Evolutionary conservation across 768 basidiomycete genomes (phyloP).

Genomic region (Cystofilobasidium capitatum): DNA sequence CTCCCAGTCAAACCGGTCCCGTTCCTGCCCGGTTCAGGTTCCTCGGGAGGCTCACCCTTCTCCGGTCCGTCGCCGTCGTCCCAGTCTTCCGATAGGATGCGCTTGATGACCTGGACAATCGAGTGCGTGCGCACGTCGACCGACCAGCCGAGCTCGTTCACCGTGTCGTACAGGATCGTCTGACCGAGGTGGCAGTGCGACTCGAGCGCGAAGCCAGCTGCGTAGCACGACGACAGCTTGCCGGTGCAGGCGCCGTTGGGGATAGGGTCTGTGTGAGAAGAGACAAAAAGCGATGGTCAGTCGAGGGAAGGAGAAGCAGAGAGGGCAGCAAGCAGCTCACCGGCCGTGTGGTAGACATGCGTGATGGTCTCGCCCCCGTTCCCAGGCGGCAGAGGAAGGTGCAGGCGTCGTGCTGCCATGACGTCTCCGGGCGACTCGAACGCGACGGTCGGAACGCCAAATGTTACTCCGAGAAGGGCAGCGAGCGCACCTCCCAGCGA

Average conservation of each 20-base stretch:
- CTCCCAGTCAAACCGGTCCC: background rate
- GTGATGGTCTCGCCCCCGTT: constrained; percentile 46
- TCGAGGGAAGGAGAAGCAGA: background rate
- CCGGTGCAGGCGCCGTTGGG: constrained; percentile 54
- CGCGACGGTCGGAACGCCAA: constrained; percentile 82
- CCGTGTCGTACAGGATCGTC: constrained; percentile 73
- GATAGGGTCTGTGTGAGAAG: constrained; percentile 56
- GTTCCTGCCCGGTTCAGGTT: background rate
- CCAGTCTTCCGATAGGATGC: constrained; percentile 63
- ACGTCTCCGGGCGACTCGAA: constrained; percentile 85
- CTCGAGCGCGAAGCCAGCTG: constrained; percentile 67
- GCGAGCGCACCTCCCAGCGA: constrained; percentile 73
- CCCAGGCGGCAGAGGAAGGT: constrained; percentile 74
- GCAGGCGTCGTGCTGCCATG: constrained; percentile 65
- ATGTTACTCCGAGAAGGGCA: constrained; percentile 73
- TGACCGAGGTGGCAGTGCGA: constrained; percentile 71
- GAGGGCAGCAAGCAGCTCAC: constrained; percentile 8
- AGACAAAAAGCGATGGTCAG: background rate
- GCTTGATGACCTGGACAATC: constrained; percentile 62
- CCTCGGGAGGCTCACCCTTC: constrained; percentile 12
- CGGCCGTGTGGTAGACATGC: constrained; percentile 79
- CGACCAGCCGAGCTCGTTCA: constrained; percentile 66
- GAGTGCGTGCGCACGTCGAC: constrained; percentile 64
- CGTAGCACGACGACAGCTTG: constrained; percentile 62
- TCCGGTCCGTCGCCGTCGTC: constrained; percentile 39